These are phyloP conservation scores for Massospora cicadina DNA, from an alignment of 371 early-diverging fungal species.

Conservation along the genomic window DNA sequence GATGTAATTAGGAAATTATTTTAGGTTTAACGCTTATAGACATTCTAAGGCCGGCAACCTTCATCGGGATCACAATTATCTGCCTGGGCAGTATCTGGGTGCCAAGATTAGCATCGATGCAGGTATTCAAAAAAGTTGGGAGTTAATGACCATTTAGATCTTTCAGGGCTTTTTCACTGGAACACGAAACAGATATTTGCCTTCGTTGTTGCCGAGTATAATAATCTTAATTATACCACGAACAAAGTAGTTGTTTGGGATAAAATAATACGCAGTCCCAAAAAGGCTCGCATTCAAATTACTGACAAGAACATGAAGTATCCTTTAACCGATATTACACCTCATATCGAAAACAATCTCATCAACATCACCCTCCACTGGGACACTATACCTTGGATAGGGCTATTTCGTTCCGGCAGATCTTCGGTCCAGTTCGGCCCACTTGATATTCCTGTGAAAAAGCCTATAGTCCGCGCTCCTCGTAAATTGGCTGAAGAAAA, in stretches of 20 bases:
- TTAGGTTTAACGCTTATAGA: neutral
- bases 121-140: neutral
- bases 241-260: conserved; percentile 90
- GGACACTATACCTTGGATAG: conserved; percentile 78
- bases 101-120: conserved; percentile 10
- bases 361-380: conserved; percentile 39
- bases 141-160: conserved; percentile 29
- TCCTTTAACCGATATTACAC: conserved; percentile 38
- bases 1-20: neutral
- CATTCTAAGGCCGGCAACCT: neutral
- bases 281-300: conserved; percentile 40
- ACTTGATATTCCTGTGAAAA: neutral
- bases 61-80: conserved; percentile 1
- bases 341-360: conserved; percentile 10
- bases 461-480: neutral
- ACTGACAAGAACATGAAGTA: conserved; percentile 54
- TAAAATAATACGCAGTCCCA: conserved; percentile 51
- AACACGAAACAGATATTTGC: conserved; percentile 92
- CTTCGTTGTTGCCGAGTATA: conserved; percentile 69
- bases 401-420: conserved; percentile 16
- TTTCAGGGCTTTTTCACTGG: conserved; percentile 79
- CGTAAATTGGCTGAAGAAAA: conserved; percentile 11
- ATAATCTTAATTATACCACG: conserved; percentile 34
- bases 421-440: conserved; percentile 3
- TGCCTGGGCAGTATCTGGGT: neutral